These are phyloP conservation scores for Volvox carteri DNA, from an alignment of 163 green algal genomes.

Conservation along the genomic window DNA sequence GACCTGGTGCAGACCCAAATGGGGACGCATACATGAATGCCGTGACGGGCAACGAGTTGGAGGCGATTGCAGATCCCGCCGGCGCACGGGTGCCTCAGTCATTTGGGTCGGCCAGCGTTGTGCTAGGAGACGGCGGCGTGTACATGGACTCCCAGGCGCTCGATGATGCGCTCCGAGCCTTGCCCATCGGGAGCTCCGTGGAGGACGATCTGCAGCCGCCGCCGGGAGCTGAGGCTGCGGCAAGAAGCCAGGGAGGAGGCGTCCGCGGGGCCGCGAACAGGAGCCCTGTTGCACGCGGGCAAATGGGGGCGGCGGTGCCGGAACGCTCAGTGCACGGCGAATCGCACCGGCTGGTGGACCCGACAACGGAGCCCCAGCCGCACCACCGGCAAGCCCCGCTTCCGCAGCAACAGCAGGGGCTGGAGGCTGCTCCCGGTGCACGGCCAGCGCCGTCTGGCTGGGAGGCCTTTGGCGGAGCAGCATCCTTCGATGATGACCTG, in stretches of 20 bases:
- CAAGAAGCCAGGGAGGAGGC: background rate
- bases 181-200: conserved; percentile 5
- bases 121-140: background rate
- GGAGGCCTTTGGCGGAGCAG: background rate
- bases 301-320: no score
- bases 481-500: conserved; percentile 27
- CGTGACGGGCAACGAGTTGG: background rate
- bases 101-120: background rate
- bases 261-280: background rate
- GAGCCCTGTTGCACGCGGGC: no score
- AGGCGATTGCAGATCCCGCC: background rate
- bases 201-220: conserved; percentile 12
- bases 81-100: background rate
- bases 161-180: background rate
- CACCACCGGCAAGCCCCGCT: background rate
- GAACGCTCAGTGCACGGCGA: background rate
- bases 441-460: background rate
- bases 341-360: background rate
- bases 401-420: background rate
- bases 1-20: background rate
- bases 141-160: conserved; percentile 16
- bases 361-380: background rate
- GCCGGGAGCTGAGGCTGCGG: background rate
- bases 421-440: background rate
- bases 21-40: background rate